phyloP scores from a whole-genome alignment of 805 yeast genomes.

The Pichia nanzhaoensis region DNA sequence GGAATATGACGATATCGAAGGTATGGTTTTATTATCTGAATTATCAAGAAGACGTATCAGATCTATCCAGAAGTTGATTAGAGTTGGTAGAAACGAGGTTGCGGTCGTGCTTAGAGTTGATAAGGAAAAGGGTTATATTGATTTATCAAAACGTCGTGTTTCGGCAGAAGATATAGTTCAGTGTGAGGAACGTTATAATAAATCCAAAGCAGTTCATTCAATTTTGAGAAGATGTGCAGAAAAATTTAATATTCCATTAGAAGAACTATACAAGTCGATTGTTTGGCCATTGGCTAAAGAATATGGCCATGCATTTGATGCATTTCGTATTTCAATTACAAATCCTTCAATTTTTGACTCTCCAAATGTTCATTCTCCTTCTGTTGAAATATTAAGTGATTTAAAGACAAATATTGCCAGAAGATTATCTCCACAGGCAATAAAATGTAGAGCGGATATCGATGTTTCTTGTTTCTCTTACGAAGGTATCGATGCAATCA shows the following conservation, averaged over 20 bases:
- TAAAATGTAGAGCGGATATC: conserved; percentile 96
- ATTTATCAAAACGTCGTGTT: conserved; percentile 94
- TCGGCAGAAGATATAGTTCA: conserved; percentile 95
- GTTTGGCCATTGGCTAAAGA: conserved; percentile 98
- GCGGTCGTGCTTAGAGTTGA: conserved; percentile 97
- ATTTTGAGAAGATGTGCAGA: conserved; percentile 98
- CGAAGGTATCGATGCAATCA: conserved; percentile 97
- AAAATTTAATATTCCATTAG: conserved; percentile 83
- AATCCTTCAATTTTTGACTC: conserved; percentile 84
- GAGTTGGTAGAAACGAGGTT: conserved; percentile 98
- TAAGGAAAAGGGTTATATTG: conserved; percentile 97
- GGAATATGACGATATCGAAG: conserved; percentile 97
- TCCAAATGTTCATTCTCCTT: conserved; percentile 50
- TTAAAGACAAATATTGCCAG: conserved; percentile 81
- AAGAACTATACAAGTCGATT: conserved; percentile 74
- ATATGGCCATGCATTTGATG: conserved; percentile 96
- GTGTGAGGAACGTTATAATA: conserved; percentile 96
- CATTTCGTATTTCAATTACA: conserved; percentile 92
- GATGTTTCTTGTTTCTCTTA: conserved; percentile 96
- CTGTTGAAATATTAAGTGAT: conserved; percentile 72
- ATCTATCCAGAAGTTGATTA: conserved; percentile 92
- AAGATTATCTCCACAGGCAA: conserved; percentile 96
- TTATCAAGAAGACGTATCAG: conserved; percentile 97
- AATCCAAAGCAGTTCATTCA: conserved; percentile 97
- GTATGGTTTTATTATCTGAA: conserved; percentile 94